Evolutionary conservation across 495 filamentous ascomycete species (phyloP).

Genomic region (Entonaema liquescens): DNA sequence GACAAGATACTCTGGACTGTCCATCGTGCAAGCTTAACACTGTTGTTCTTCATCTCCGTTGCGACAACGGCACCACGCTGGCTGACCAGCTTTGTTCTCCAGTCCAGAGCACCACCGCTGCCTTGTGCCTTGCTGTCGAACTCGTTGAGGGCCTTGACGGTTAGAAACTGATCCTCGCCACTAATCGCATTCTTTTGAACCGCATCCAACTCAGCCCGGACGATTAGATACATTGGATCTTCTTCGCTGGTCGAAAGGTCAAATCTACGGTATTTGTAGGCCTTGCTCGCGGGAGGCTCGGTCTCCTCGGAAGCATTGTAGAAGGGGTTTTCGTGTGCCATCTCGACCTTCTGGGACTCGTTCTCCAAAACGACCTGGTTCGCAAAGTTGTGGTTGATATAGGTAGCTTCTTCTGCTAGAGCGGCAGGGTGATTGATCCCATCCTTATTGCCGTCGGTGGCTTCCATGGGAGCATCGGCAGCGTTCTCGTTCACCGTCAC

Average conservation of each 20-base stretch:
- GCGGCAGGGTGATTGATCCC: constrained; percentile 89
- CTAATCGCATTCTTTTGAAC: constrained; percentile 90
- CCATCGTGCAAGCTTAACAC: constrained; percentile 96
- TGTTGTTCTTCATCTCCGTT: constrained; percentile 99
- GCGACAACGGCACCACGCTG: constrained; percentile 96
- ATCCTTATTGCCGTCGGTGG: constrained; percentile 92
- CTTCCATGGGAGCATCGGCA: constrained; percentile 91
- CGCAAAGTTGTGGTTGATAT: constrained; percentile 99
- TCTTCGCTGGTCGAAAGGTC: constrained; percentile 93
- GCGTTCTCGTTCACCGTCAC: constrained; percentile 99
- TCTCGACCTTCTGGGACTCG: constrained; percentile 76
- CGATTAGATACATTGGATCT: constrained; percentile 88
- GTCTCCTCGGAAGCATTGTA: constrained; percentile 93
- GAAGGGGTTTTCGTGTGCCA: constrained; percentile 93
- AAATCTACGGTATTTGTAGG: constrained; percentile 97
- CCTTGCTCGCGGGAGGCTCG: constrained; percentile 91
- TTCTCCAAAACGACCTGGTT: constrained; percentile 91
- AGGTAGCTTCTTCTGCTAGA: constrained; percentile 93
- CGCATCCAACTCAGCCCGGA: constrained; percentile 96
- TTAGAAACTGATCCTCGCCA: constrained; percentile 87
- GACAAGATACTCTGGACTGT: constrained; percentile 94
- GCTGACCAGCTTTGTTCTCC: constrained; percentile 89
- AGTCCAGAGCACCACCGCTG: constrained; percentile 91
- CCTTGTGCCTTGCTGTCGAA: constrained; percentile 98
- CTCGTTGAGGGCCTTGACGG: constrained; percentile 97